Evolutionary conservation across 2,329 filamentous ascomycete species (phyloP).

Genomic region (Erysiphe pulchra): DNA sequence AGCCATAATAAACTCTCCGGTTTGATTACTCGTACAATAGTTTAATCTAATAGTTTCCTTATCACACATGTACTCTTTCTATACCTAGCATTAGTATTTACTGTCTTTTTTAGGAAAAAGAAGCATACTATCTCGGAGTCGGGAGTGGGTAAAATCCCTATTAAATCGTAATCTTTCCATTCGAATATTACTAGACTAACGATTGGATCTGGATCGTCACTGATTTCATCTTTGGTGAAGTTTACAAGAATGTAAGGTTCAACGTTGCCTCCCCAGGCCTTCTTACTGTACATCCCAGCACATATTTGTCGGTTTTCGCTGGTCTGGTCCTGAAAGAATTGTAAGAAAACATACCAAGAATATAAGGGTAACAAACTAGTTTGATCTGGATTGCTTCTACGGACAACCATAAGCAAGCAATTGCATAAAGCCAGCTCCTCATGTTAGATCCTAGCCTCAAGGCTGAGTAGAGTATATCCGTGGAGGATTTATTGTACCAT

Average conservation of each 20-base stretch:
- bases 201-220: conserved; percentile 40
- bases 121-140: conserved; percentile 25
- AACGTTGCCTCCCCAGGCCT: conserved; percentile 63
- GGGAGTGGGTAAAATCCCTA: conserved; percentile 39
- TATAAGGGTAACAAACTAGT: conserved; percentile 19
- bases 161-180: conserved; percentile 60
- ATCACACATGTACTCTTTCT: conserved; percentile 53
- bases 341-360: conserved; percentile 3
- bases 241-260: conserved; percentile 78
- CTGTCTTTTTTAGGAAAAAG: background rate
- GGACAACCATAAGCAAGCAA: conserved; percentile 28
- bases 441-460: conserved; percentile 18
- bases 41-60: conserved; percentile 38
- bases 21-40: conserved; percentile 49
- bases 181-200: conserved; percentile 82
- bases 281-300: conserved; percentile 75
- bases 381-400: conserved; percentile 29
- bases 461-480: conserved; percentile 2
- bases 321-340: conserved; percentile 35
- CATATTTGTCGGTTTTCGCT: conserved; percentile 62
- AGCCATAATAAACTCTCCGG: conserved; percentile 64
- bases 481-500: background rate
- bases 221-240: conserved; percentile 35
- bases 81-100: conserved; percentile 13
- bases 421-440: conserved; percentile 25